Evolutionary conservation across 768 basidiomycete genomes (phyloP), one percentile per base, ranked within the genome.

Genomic region (Cubamyces lactineus): DNA sequence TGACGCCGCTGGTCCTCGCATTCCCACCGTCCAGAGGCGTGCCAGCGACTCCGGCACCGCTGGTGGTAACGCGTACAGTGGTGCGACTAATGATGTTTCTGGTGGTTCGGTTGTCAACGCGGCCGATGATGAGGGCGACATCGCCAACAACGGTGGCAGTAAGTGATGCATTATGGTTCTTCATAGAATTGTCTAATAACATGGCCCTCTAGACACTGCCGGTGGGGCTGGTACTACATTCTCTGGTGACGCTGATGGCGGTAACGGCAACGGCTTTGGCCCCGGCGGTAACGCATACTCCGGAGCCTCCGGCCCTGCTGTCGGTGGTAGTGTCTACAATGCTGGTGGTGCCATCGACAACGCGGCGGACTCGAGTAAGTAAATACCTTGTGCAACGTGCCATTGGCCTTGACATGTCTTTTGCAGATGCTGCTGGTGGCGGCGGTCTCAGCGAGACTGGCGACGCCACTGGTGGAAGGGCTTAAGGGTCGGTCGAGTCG

Each of bases 221-320:
- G 67, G 67, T 28, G 55, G 12, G 8, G 65, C 57, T 23, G 67
- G 65, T 7, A 64, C 61, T 34, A 62, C 63, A 4, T 59, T 64
- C 58, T 67, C 66, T 21, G 69, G 69, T 50, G 57, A 62, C 26
- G 69, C 69, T 19, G 53, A 52, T 13, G 69, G 69, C 23, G 69
- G 69, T 48, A 62, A 66, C 30, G 69, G 69, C 48, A 50, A 64
- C 24, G 66, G 66, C 17, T 48, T 58, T 40, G 69, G 69, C 21
- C 69, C 69, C n/a, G 69, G 69, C 11, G 69, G 69, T 59, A 70
- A 70, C 59, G 66, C 66, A 12, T 70, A 70, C 65, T 67, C 19
- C 48, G 69, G 69, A 26, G n/a, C 61, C 1, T 63, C 69, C 9
- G 66, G 66, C 21, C 39, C 57, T 8, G 62, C 69, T 34, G 28